These are phyloP conservation scores for Elaeis guineensis DNA, from an alignment of 176 grass and related monocot species.

Conservation along the genomic window DNA sequence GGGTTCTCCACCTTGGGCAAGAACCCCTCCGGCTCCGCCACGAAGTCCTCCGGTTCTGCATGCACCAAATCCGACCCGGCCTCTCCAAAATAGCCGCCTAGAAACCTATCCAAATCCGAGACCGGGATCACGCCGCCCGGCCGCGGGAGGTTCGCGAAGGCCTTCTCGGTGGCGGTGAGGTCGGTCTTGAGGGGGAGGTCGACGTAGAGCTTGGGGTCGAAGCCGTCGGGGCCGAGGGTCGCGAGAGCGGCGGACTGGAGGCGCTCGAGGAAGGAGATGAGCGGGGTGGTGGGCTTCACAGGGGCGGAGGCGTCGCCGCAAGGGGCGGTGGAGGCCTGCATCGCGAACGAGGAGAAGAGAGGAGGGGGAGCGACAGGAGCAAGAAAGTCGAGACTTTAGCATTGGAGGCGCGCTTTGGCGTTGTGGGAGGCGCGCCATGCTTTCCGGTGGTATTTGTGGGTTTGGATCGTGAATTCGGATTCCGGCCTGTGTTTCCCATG, in stretches of 20 bases:
- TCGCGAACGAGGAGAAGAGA: neutral
- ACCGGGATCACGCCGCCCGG: constrained; percentile 15
- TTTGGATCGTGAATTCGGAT: too few species aligned
- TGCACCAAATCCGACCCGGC: constrained; percentile 63
- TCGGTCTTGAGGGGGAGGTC: constrained; percentile 62
- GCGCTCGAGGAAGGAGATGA: constrained; percentile 62
- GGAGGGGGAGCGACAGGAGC: neutral
- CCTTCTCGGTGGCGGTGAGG: constrained; percentile 25
- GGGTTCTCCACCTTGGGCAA: constrained; percentile 46
- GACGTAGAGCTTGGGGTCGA: constrained; percentile 91
- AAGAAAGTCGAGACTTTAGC: neutral
- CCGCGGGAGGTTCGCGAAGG: constrained; percentile 27
- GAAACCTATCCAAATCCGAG: constrained; percentile 27
- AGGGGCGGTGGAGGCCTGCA: neutral
- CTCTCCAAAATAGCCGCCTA: constrained; percentile 33
- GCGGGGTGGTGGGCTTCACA: constrained; percentile 5
- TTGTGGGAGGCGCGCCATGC: too few species aligned
- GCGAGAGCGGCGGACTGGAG: constrained; percentile 61
- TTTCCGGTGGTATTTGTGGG: too few species aligned
- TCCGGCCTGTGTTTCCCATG: too few species aligned
- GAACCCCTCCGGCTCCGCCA: constrained; percentile 50
- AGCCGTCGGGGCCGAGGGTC: constrained; percentile 28
- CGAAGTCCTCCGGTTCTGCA: constrained; percentile 44
- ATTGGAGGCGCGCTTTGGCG: too few species aligned
- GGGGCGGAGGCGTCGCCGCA: neutral